A percentile compares a stretch with the other conserved stretches of the same genome.
These are phyloP conservation scores for Diplocarpon mali DNA, from an alignment of 2,329 filamentous ascomycete genomes.

Conservation along the genomic window DNA sequence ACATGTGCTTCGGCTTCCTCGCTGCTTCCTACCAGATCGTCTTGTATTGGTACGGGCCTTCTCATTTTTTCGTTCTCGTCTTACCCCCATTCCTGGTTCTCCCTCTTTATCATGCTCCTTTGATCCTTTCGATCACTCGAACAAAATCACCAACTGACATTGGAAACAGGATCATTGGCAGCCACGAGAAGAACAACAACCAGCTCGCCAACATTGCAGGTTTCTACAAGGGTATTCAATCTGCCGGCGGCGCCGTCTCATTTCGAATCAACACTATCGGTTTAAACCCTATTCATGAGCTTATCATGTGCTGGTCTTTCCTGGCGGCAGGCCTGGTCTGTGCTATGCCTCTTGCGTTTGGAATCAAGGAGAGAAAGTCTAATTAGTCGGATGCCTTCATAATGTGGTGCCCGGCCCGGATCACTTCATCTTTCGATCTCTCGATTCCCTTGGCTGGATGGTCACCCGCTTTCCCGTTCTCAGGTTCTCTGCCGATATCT, in stretches of 20 bases:
- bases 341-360: constrained; percentile 53
- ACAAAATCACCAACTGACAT: background rate
- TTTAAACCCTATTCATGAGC: constrained; percentile 57
- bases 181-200: background rate
- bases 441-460: too few species aligned
- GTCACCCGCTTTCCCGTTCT: too few species aligned
- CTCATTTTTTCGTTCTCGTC: background rate
- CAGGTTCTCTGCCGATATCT: too few species aligned
- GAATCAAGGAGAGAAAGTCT: constrained; percentile 69
- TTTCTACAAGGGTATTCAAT: constrained; percentile 81
- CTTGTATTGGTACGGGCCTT: background rate
- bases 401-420: background rate
- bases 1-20: background rate
- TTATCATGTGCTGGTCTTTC: constrained; percentile 64
- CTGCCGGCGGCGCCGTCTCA: constrained; percentile 66
- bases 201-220: constrained; percentile 62
- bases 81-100: background rate
- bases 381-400: background rate
- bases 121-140: background rate
- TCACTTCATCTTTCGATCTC: background rate
- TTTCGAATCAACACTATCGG: constrained; percentile 54
- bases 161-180: background rate
- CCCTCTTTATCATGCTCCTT: background rate
- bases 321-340: constrained; percentile 59
- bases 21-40: background rate